A percentile compares a stretch with the other conserved stretches of the same genome.
Evolutionary conservation across 192 early-diverging fungal genomes (phyloP).

Genomic region (Coemansia sp.): DNA sequence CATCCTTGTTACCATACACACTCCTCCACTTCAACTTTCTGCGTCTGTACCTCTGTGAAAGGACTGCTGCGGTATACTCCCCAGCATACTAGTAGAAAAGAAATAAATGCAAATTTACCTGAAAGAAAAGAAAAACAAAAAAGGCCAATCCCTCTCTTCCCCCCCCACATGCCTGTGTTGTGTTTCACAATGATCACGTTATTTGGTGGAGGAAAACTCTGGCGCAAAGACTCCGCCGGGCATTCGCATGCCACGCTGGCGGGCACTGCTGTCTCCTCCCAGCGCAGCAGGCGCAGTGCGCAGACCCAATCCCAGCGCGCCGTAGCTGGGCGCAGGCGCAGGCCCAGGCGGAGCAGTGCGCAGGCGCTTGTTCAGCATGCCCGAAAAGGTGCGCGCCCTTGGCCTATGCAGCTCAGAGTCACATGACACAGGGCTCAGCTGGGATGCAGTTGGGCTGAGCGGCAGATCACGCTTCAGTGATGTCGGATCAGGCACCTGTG

Average conservation of each 20-base stretch:
- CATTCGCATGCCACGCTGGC: neutral
- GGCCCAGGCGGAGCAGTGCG: constrained; percentile 5
- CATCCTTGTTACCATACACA: too few relatives aligned
- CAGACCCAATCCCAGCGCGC: constrained; percentile 12
- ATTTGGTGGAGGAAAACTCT: too few relatives aligned
- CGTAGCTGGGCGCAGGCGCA: constrained; percentile 4
- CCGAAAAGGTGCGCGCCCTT: constrained; percentile 30
- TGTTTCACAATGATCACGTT: too few relatives aligned
- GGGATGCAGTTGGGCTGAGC: constrained; percentile 4
- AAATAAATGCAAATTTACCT: too few relatives aligned
- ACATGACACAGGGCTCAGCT: neutral
- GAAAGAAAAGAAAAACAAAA: neutral
- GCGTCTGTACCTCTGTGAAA: neutral
- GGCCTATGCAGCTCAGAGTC: too few relatives aligned
- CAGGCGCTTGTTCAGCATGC: constrained; percentile 29
- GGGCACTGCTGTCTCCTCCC: neutral
- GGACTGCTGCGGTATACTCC: neutral
- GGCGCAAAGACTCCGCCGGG: too few relatives aligned
- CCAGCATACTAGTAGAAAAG: neutral
- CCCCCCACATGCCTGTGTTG: too few relatives aligned
- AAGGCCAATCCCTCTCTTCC: neutral
- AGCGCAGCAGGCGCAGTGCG: neutral
- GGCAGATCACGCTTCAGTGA: constrained; percentile 41
- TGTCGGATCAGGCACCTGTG: constrained; percentile 22
- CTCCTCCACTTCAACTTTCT: too few relatives aligned